Percentiles rank a stretch among this genome's conserved stretches.
Conservation (phyloP, 2,329 filamentous ascomycete species). For the Sclerotinia sclerotiorum region DNA sequence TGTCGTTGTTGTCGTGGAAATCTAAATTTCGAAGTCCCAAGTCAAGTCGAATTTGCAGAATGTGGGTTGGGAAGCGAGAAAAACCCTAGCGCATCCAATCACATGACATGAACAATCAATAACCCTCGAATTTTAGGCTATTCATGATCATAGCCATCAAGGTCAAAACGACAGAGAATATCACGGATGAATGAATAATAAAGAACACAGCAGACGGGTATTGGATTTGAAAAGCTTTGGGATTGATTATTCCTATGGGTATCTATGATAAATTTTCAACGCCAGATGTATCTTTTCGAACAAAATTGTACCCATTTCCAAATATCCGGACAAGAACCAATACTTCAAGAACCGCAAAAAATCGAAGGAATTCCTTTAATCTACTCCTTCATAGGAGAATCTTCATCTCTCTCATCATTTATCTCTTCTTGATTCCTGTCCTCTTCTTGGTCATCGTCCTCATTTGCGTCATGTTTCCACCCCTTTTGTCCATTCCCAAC, state of each 20-base stretch:
- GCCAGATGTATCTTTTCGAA: background rate
- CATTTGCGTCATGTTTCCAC: background rate
- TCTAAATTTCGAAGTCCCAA: constrained; percentile 24
- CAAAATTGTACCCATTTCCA: background rate
- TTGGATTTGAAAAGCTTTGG: background rate
- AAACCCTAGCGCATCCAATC: constrained; percentile 8
- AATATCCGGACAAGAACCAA: background rate
- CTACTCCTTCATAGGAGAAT: background rate
- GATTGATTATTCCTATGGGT: background rate
- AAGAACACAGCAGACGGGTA: background rate
- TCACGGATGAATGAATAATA: background rate
- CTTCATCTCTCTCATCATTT: background rate
- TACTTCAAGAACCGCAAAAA: background rate
- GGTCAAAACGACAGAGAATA: background rate
- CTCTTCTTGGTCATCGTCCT: background rate
- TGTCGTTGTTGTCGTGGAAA: constrained; percentile 31
- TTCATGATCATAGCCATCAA: background rate
- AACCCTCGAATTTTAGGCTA: constrained; percentile 15
- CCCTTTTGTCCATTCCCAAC: background rate
- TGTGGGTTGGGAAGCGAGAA: constrained; percentile 12
- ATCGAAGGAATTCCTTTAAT: background rate
- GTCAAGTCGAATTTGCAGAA: constrained; percentile 17
- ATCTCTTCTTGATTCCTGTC: background rate
- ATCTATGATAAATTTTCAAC: constrained; percentile 10
- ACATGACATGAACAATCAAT: background rate